phyloP scores from a whole-genome alignment of 2,329 filamentous ascomycete species.

The Thelonectria discophora region DNA sequence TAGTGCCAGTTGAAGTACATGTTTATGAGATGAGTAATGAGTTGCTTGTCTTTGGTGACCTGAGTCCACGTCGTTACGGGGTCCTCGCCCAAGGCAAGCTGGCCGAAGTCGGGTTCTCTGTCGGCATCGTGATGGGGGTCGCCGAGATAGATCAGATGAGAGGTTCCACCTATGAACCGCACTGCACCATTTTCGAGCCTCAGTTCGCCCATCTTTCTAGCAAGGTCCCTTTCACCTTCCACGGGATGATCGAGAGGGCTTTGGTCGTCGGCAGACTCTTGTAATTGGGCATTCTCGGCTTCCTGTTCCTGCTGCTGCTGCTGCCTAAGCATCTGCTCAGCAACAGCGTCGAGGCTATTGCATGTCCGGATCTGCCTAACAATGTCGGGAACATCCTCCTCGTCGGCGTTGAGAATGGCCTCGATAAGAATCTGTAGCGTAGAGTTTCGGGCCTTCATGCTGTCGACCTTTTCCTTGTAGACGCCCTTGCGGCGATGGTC shows the following conservation, averaged over 20 bases:
- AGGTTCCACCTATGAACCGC: slow-evolving; percentile 93
- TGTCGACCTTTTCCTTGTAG: slow-evolving; percentile 93
- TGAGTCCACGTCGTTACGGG: slow-evolving; percentile 87
- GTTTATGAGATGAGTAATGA: slow-evolving; percentile 88
- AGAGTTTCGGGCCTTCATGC: slow-evolving; percentile 83
- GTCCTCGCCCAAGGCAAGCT: slow-evolving; percentile 65
- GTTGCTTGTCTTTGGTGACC: slow-evolving; percentile 79
- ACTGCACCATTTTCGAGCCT: slow-evolving; percentile 86
- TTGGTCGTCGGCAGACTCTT: slow-evolving; percentile 53
- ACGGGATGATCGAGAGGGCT: slow-evolving; percentile 53
- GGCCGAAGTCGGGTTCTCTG: slow-evolving; percentile 54
- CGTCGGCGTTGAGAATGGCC: slow-evolving; percentile 88
- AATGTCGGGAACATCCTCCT: slow-evolving; percentile 83
- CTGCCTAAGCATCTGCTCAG: slow-evolving; percentile 61
- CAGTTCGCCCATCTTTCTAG: slow-evolving; percentile 92
- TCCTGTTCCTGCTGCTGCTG: slow-evolving; percentile 46
- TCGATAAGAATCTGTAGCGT: slow-evolving; percentile 94
- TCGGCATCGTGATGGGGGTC: slow-evolving; percentile 52
- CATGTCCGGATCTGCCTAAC: slow-evolving; percentile 90
- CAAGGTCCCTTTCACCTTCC: slow-evolving; percentile 79
- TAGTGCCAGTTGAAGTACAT: slow-evolving; percentile 99
- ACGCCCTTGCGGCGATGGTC: slow-evolving; percentile 97
- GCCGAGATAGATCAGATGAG: slow-evolving; percentile 85
- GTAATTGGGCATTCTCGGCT: slow-evolving; percentile 52
- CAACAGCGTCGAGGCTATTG: slow-evolving; percentile 70